Base-by-base conservation (phyloP, 345 rosid genomes). In the Lepidium sativum region DNA sequence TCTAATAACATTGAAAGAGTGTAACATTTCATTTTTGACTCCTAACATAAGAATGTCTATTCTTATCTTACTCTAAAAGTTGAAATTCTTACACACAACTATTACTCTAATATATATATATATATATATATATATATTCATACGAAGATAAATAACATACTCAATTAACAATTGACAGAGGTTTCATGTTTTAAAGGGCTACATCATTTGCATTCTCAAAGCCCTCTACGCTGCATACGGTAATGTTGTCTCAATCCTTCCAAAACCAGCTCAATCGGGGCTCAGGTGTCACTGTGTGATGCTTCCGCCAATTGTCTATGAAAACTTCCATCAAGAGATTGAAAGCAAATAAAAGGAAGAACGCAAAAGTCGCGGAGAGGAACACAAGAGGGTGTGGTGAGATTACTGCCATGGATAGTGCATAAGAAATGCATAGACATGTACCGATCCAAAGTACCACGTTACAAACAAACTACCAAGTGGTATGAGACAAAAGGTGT, bases 401-500 rank as follows among this genome's bases (percentile, higher is more conserved):
- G 21, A 58, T 25, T 51, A 29, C 38, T 14, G 56, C 56, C 56
- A 51, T 51, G 29, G 56, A 21, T 5, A 60, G 11, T 29, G 52
- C 65, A 5, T 60, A 60, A 31, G 65, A 43, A 8, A 42, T 29
- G 3, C 52, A 59, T 20, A 59, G 39, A 59, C 51, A 31, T 4
- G 6, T 29, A 17, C 40, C 65, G 10, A 60, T 60, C 6, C 31
- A 43, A 43, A 60, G 17, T 42, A 60, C 29, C 65, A 42, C 39
- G 12, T 25, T 3, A 32, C 35, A 11, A 68, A 69, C 60, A 49
- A 2, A 11, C 29, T 13, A 32, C 27, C 8, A 15, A 53, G n/a
- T 41, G 73, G 62, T 23, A 69, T 2, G 23, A 60, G 74, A 33
- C 54, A 60, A 42, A 60, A 52, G 8, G 67, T 69, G 61, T 60